These are phyloP conservation scores for Notholithocarpus densiflorus DNA, from an alignment of 306 rosid species.

Conservation along the genomic window DNA sequence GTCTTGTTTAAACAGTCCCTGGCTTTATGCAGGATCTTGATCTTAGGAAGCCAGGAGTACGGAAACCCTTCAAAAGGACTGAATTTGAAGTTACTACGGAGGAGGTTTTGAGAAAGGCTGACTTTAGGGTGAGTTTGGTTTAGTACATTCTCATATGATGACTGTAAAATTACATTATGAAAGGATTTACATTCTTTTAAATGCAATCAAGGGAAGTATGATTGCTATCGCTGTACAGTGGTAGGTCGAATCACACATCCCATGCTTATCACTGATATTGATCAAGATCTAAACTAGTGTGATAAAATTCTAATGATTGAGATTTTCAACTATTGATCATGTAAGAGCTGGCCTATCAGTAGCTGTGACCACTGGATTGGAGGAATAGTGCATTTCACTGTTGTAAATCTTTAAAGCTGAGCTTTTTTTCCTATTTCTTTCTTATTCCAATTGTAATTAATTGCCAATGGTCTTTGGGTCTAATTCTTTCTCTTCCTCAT, in stretches of 20 bases:
- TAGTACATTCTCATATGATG: background rate
- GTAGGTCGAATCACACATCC: background rate
- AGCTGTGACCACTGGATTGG: background rate
- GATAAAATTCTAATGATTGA: background rate
- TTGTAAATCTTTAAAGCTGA: background rate
- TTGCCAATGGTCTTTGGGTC: too few species aligned
- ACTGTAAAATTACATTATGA: background rate
- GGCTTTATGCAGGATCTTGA: slow-evolving; percentile 46
- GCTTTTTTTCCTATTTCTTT: background rate
- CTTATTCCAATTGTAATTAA: background rate
- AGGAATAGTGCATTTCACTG: background rate
- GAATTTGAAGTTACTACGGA: slow-evolving; percentile 42
- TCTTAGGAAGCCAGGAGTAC: slow-evolving; percentile 36
- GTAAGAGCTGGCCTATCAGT: background rate
- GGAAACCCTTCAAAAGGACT: slow-evolving; percentile 10
- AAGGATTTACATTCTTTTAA: background rate
- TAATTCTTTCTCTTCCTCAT: too few species aligned
- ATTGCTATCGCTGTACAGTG: background rate
- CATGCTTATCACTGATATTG: background rate
- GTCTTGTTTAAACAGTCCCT: slow-evolving; percentile 1
- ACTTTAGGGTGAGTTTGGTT: slow-evolving; percentile 51
- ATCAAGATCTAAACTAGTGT: background rate
- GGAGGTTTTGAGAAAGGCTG: slow-evolving; percentile 53
- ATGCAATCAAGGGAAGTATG: background rate
- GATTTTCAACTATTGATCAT: background rate